phyloP scores from a whole-genome alignment of 176 grass and related monocot species.

The Aegilops tauschii region DNA sequence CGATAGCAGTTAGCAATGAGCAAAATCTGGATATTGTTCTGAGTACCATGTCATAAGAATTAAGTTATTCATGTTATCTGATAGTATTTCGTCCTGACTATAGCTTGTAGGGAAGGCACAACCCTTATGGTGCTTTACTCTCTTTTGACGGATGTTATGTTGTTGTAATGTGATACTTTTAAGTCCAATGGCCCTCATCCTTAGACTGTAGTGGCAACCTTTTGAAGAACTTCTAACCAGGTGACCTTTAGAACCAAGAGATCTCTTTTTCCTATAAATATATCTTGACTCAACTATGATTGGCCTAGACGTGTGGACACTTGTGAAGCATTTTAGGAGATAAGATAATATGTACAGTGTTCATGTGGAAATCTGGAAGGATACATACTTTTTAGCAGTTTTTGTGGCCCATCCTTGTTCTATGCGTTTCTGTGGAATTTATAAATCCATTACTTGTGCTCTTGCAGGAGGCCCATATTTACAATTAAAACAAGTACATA shows the following conservation, averaged over 20 bases:
- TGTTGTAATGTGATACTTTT: slow-evolving; percentile 3
- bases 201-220: background rate
- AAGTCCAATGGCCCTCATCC: background rate
- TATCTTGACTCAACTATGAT: background rate
- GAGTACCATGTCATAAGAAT: slow-evolving; percentile 2
- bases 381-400: background rate
- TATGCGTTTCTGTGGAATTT: slow-evolving; percentile 7
- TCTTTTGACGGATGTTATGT: background rate
- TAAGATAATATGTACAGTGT: background rate
- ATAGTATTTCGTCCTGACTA: background rate
- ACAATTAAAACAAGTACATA: slow-evolving; percentile 73
- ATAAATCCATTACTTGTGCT: slow-evolving; percentile 11
- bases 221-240: background rate
- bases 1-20: background rate
- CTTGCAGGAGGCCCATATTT: slow-evolving; percentile 64
- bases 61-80: background rate
- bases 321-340: background rate
- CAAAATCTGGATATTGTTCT: background rate
- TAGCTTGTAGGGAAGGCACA: slow-evolving; percentile 8
- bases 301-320: background rate
- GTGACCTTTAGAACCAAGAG: background rate
- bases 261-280: background rate
- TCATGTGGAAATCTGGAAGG: background rate
- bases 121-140: background rate
- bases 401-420: slow-evolving; percentile 17